Evolutionary conservation across 2,329 filamentous ascomycete genomes (phyloP).

Genomic region (Apiospora marii): DNA sequence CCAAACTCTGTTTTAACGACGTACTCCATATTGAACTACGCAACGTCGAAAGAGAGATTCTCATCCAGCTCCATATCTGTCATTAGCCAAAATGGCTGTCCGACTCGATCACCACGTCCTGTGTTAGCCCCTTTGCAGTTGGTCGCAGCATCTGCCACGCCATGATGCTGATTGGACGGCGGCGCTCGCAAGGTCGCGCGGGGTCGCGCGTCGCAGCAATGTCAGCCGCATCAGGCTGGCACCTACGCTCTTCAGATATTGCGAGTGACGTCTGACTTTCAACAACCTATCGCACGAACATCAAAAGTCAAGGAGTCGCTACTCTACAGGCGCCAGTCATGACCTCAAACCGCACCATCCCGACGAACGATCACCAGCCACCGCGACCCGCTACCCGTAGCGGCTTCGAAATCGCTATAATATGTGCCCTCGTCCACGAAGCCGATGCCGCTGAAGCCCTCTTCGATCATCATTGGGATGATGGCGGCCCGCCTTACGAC

Average conservation of each 20-base stretch:
- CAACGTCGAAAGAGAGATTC: background rate
- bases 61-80: background rate
- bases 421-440: slow-evolving; percentile 42
- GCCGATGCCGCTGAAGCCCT: slow-evolving; percentile 34
- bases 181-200: background rate
- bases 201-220: background rate
- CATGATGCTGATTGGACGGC: background rate
- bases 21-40: background rate
- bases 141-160: background rate
- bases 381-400: slow-evolving; percentile 27
- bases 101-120: background rate
- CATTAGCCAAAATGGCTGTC: background rate
- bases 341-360: background rate
- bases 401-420: slow-evolving; percentile 41
- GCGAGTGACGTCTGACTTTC: too few relatives aligned
- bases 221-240: slow-evolving; percentile 13
- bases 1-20: background rate
- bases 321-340: too few relatives aligned
- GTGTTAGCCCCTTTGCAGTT: background rate
- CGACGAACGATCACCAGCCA: background rate
- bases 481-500: slow-evolving; percentile 32
- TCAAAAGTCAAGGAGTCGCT: too few relatives aligned
- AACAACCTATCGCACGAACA: too few relatives aligned
- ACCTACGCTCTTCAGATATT: too few relatives aligned
- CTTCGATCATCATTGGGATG: slow-evolving; percentile 38